Evolutionary conservation across 1,139 yeast genomes (phyloP), one percentile per base, ranked within the genome.

Genomic region (Wickerhamiella infanticola): DNA sequence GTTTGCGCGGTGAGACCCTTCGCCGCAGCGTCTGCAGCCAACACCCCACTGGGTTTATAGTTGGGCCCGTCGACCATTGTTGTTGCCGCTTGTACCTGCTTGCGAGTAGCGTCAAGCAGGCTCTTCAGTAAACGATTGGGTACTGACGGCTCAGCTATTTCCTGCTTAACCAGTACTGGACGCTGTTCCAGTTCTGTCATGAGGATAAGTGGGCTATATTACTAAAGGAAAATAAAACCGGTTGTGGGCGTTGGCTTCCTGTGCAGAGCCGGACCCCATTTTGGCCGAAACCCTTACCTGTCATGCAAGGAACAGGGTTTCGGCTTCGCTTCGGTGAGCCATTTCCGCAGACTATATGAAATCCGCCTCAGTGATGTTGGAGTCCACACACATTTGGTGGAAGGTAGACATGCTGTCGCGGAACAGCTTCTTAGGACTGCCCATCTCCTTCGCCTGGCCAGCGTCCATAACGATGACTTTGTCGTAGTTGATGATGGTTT

Each of bases 401-500:
- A 80, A 77, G 18, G 69, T 63, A 35, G 82, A 70, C 26, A 62
- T 64, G 24, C 62, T 57, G n/a, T 62, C 51, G 13, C 55, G 54
- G 56, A 64, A 80, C 51, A 79, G 63, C 0, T 54, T 53, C 35
- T 45, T 35, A 1, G 72, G 72, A 3, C 58, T 45, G 54, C 75
- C 88, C 56, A 71, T 74, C 58, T 80, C 85, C 33, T 64, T 69
- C 38, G 77, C 65, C 50, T 69, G 69, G 48, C 88, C 88, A 45
- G 70, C 65, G 47, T 80, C 86, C 59, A 81, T 61, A 8, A 81
- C 86, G 53, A 81, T 58, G 43, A 81, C 74, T 47, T 73, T 66
- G 60, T 81, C 86, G 58, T 80, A 81, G 50, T 70, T 67, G 51
- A 79, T 58, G 54, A 81, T 79, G 0, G 88, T 79, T 55, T 75